Base-by-base conservation (phyloP, 2,329 filamentous ascomycete species). In the Ceratocystis ficicola region DNA sequence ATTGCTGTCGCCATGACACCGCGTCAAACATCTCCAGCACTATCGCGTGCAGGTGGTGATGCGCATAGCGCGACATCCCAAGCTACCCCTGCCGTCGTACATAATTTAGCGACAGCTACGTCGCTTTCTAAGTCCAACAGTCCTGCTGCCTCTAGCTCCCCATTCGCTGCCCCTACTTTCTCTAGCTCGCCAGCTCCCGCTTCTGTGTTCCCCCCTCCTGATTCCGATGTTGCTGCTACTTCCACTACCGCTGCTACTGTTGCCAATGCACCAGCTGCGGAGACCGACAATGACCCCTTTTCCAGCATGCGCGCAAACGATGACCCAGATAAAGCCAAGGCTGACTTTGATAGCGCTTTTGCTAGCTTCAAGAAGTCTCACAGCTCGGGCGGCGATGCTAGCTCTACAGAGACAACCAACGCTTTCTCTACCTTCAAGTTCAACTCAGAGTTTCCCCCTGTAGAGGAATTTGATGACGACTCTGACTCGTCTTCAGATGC, bases 381-480 rank as follows among this genome's bases (percentile, higher is more conserved):
- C 70, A 83, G 82, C 71, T 75, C 73, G 62, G 79, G 78, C 68
- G 77, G 77, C 64, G 50, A 36, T 17, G 61, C 30, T 22, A 52
- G 52, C 3, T 50, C 66, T 36, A 57, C 61, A 10, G 64, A 66
- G 20, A 79, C 78, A 67, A 69, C 74, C 4, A 68, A 72, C 5
- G 74, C 75, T 20, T 77, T 78, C 15, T 72, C 74, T n/a, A 72
- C 76, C 1, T 73, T 81, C 2, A 78, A 76, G 65, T 88, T 89
- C 71, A 82, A 86, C 72, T 81, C 84, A 25, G 94, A 97, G 73
- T 97, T 97, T 73, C 94, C 94, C 41, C 94, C 93, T 0, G 96
- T 97, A 68, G 86, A 87, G n/a, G 90, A 93, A 73, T 77, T 96
- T 67, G 87, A 89, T 68, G 87, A 89, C 22, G 87, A 95, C n/a